Percentiles rank a stretch among this genome's conserved stretches.
Conservation (phyloP, 805 yeast species). For the Kazachstania africana region DNA sequence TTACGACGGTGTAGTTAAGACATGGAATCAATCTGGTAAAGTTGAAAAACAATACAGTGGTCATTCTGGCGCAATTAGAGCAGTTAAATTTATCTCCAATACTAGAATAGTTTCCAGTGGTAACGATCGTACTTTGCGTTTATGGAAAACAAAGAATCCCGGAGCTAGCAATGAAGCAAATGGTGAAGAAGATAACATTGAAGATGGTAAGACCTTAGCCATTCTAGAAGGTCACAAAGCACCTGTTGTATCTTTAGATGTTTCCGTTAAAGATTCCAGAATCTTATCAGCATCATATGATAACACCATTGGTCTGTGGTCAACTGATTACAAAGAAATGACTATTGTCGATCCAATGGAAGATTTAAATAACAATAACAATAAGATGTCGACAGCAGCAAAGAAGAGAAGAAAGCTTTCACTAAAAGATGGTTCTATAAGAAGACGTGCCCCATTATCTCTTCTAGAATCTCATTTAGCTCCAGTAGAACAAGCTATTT, state of each 20-base stretch:
- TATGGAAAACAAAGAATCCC: slow-evolving; percentile 62
- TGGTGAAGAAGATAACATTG: slow-evolving; percentile 38
- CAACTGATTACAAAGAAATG: slow-evolving; percentile 77
- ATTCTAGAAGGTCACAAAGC: slow-evolving; percentile 84
- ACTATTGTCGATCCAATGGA: slow-evolving; percentile 41
- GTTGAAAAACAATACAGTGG: slow-evolving; percentile 75
- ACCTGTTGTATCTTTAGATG: slow-evolving; percentile 68
- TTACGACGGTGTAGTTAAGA: slow-evolving; percentile 88
- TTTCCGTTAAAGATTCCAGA: slow-evolving; percentile 39
- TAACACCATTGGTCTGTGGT: slow-evolving; percentile 75
- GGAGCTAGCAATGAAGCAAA: slow-evolving; percentile 17
- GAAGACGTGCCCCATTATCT: slow-evolving; percentile 74
- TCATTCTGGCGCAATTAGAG: slow-evolving; percentile 77
- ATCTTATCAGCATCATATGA: slow-evolving; percentile 83
- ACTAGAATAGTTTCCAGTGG: slow-evolving; percentile 76
- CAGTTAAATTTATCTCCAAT: slow-evolving; percentile 68
- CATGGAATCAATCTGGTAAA: slow-evolving; percentile 73
- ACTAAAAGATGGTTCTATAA: slow-evolving; percentile 57
- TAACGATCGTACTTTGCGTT: slow-evolving; percentile 75
- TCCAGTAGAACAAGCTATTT: slow-evolving; percentile 78
- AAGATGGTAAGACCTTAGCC: slow-evolving; percentile 68
- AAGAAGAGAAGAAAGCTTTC: slow-evolving; percentile 81
- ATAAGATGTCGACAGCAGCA: slow-evolving; percentile 61
- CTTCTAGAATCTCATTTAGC: slow-evolving; percentile 70
- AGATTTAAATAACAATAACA: slow-evolving; percentile 30